Evolutionary conservation across 768 basidiomycete genomes (phyloP).

Genomic region (Phylloporus sp.): DNA sequence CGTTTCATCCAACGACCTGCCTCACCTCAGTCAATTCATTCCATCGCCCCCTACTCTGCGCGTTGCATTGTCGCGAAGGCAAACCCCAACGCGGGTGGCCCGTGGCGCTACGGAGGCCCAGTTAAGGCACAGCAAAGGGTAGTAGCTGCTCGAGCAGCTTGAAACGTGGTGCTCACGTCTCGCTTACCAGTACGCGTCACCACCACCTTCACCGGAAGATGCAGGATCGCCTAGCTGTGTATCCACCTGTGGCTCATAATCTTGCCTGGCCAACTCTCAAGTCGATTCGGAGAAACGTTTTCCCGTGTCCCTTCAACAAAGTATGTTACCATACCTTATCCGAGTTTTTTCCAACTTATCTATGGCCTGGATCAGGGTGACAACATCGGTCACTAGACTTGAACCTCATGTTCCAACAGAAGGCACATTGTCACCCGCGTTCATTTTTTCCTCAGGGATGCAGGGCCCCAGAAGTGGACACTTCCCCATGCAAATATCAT

Average conservation of each 20-base stretch:
- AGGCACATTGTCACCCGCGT: neutral
- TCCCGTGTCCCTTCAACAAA: neutral
- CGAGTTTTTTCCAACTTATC: neutral
- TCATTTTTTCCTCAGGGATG: neutral
- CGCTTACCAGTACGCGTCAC: slow-evolving; percentile 17
- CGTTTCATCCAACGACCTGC: neutral
- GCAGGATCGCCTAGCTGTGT: neutral
- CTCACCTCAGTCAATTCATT: neutral
- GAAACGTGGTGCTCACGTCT: slow-evolving; percentile 12
- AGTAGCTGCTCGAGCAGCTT: slow-evolving; percentile 3
- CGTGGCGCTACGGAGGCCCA: neutral
- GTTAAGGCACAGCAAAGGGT: neutral
- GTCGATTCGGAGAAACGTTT: neutral
- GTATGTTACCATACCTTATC: neutral
- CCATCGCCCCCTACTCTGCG: neutral
- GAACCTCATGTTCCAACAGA: neutral
- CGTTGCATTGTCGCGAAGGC: neutral
- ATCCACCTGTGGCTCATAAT: neutral
- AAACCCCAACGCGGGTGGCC: too few relatives aligned
- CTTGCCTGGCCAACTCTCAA: neutral
- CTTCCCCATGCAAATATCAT: neutral
- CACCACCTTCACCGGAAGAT: neutral
- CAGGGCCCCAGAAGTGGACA: neutral
- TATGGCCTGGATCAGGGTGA: neutral
- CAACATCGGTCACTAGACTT: neutral